Base-by-base conservation (phyloP, 2,329 filamentous ascomycete species). In the Neonectria magnoliae region DNA sequence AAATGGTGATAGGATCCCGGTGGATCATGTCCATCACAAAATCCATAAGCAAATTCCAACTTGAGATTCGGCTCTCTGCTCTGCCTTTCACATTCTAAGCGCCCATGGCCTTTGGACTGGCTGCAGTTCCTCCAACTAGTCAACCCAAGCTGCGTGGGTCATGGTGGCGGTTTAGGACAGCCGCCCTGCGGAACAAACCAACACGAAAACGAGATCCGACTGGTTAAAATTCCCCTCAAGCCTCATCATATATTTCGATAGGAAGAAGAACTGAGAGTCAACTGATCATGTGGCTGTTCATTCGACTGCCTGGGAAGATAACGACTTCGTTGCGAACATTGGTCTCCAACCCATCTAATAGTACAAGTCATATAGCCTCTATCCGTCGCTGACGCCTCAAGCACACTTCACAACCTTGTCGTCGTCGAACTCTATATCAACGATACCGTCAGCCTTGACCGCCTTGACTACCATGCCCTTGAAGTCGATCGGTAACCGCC, bases 401-500 rank as follows among this genome's bases (percentile, higher is more conserved):
- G 88, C 85, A 72, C 84, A 81, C 80, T 87, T 88, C 41, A 91
- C 89, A 64, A 90, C 82, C 80, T 89, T 90, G 82, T 92, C 90
- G 77, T 97, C 93, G 78, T 95, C 91, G 79, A 94, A 97, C 69
- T 93, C 89, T 75, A 97, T 87, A 74, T 96, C 93, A 73, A 88
- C 84, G 67, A 99, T 91, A 11, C 97, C 96, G 73, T 98, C 93
- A 83, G 97, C 97, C 67, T 94, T 97, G 75, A 99, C 90, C 38
- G 94, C 92, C 87, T 98, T 98, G 75, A 99, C 94, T 57, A 87
- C 77, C 90, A 97, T 93, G 42, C 96, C 96, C 87, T 99, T 99
- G 88, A 98, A 99, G 80, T 99, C 96, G 78, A 99, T 94, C 65
- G 96, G 96, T 85, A 99, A 88, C 81, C 97, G 89, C 79, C 96